Evolutionary conservation across 306 rosid genomes (phyloP).

Genomic region (Quillaja saponaria): DNA sequence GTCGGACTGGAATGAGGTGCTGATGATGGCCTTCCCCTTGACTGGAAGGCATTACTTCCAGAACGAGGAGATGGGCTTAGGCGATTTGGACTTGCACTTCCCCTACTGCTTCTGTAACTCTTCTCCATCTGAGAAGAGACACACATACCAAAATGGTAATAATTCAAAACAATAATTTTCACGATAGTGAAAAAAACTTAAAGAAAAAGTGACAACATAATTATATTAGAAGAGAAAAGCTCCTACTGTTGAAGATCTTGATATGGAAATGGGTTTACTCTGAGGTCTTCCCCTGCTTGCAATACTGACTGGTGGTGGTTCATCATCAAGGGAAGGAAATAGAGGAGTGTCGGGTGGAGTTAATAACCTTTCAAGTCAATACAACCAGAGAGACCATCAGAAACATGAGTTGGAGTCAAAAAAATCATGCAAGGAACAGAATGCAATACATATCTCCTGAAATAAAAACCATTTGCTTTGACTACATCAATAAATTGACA

Average conservation of each 20-base stretch:
- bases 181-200: constrained; percentile 11
- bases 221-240: constrained; percentile 18
- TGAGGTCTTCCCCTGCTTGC: constrained; percentile 71
- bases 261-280: constrained; percentile 83
- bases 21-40: constrained; percentile 68
- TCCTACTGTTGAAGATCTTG: constrained; percentile 81
- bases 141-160: constrained; percentile 14
- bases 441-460: not conserved
- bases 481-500: not conserved
- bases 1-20: constrained; percentile 71
- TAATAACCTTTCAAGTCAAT: constrained; percentile 58
- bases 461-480: not conserved
- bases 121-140: constrained; percentile 68
- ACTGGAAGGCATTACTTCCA: constrained; percentile 53
- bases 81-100: constrained; percentile 87
- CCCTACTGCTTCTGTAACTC: constrained; percentile 79
- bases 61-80: constrained; percentile 81
- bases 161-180: constrained; percentile 13
- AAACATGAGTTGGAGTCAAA: constrained; percentile 17
- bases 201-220: constrained; percentile 22
- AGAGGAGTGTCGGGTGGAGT: constrained; percentile 90
- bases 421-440: constrained; percentile 1
- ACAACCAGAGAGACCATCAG: constrained; percentile 29
- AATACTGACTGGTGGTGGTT: constrained; percentile 43
- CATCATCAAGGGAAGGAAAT: constrained; percentile 81